Conservation (phyloP, 1,139 yeast genomes). For the Spathaspora jeffriesii region DNA sequence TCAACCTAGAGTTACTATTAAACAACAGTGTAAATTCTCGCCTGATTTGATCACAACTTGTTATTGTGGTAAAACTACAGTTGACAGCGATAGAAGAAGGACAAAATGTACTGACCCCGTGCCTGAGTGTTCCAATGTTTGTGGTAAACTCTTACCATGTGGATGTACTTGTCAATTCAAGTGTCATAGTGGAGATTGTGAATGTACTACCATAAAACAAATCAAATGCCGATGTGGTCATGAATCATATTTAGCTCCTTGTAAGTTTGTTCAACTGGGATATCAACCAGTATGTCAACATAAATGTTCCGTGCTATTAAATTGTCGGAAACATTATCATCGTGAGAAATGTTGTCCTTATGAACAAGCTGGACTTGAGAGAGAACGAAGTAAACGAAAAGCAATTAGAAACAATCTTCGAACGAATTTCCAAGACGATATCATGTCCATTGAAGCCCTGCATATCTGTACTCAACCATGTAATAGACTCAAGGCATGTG, state of each 20-base stretch:
- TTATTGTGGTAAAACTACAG: conserved; percentile 68
- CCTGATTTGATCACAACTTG: conserved; percentile 65
- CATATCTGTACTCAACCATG: conserved; percentile 81
- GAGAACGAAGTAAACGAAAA: conserved; percentile 62
- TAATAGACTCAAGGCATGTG: conserved; percentile 67
- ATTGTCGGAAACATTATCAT: conserved; percentile 84
- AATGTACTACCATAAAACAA: conserved; percentile 54
- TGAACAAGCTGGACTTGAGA: conserved; percentile 60
- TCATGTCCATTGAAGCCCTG: conserved; percentile 67
- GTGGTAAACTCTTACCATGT: conserved; percentile 67
- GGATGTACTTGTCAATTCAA: conserved; percentile 69
- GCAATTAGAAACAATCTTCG: conserved; percentile 42
- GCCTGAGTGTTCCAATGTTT: conserved; percentile 67
- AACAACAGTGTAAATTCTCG: conserved; percentile 59
- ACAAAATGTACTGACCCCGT: conserved; percentile 70
- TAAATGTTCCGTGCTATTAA: conserved; percentile 74
- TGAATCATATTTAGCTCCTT: conserved; percentile 58
- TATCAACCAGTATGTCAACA: conserved; percentile 64
- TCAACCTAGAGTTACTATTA: conserved; percentile 52
- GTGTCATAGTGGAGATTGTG: conserved; percentile 81
- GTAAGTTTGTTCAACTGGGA: conserved; percentile 54
- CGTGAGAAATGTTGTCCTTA: conserved; percentile 66
- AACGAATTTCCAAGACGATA: conserved; percentile 40
- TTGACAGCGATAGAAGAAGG: conserved; percentile 31
- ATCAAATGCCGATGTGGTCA: conserved; percentile 54